Evolutionary conservation across 345 rosid species (phyloP).

Genomic region (Pistacia atlantica): DNA sequence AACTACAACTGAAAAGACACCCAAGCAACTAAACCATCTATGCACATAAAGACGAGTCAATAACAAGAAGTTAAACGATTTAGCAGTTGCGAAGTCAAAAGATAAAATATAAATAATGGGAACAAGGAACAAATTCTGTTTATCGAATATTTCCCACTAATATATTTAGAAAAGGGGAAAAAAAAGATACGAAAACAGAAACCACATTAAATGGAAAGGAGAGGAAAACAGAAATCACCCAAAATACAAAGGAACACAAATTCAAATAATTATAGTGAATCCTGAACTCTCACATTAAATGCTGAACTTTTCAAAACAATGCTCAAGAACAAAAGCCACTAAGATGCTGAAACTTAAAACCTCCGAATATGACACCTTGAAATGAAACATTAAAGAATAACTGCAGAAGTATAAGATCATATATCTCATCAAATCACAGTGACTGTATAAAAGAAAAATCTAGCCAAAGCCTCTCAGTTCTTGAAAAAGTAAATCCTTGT

Average conservation of each 20-base stretch:
- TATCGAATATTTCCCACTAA: background rate
- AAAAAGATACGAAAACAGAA: background rate
- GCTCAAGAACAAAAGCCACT: background rate
- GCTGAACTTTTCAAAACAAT: no score
- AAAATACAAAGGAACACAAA: background rate
- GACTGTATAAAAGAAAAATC: background rate
- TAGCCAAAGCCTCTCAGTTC: no score
- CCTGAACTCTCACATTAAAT: background rate
- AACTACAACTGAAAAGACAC: constrained; percentile 7
- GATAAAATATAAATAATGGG: background rate
- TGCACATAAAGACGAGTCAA: background rate
- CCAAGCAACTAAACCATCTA: background rate
- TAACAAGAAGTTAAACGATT: background rate
- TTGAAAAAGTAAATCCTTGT: no score
- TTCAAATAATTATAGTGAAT: background rate
- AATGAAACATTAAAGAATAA: no score
- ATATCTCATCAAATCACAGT: background rate
- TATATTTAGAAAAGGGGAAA: background rate
- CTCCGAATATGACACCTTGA: background rate
- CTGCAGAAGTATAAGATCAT: background rate
- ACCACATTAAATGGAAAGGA: background rate
- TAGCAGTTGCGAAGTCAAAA: background rate
- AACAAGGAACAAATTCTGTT: background rate
- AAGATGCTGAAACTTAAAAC: background rate
- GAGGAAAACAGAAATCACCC: background rate